A percentile compares a stretch with the other conserved stretches of the same genome.
These are phyloP conservation scores for Pseudopithomyces chartarum DNA, from an alignment of 2,329 filamentous ascomycete species.

Conservation along the genomic window DNA sequence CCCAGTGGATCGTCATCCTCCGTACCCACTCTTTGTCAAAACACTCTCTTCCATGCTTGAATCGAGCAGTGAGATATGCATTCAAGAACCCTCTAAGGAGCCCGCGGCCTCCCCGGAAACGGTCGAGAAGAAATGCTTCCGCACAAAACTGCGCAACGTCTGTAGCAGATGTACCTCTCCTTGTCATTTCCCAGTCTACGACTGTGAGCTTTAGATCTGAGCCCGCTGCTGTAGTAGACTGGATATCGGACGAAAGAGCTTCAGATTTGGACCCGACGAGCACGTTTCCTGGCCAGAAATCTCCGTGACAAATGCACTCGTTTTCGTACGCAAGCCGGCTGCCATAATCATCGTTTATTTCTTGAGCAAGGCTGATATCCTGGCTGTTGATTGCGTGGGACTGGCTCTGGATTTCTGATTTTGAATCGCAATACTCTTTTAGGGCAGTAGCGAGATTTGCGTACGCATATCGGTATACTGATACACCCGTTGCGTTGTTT, in stretches of 20 bases:
- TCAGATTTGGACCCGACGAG: conserved; percentile 23
- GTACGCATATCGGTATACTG: conserved; percentile 39
- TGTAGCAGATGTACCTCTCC: conserved; percentile 41
- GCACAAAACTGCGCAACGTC: conserved; percentile 47
- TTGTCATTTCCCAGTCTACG: conserved; percentile 45
- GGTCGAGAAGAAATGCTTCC: conserved; percentile 44
- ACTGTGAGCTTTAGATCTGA: conserved; percentile 28
- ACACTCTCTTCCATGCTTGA: neutral
- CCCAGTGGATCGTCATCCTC: conserved; percentile 41
- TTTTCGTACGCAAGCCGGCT: conserved; percentile 30
- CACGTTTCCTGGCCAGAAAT: conserved; percentile 48
- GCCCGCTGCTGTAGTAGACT: neutral
- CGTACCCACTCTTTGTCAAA: conserved; percentile 27
- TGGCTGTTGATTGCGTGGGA: neutral
- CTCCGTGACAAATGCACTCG: conserved; percentile 44
- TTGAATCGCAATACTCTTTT: conserved; percentile 6
- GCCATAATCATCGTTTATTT: conserved; percentile 36
- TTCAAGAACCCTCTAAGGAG: conserved; percentile 34
- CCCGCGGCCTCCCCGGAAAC: conserved; percentile 34
- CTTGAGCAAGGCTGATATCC: conserved; percentile 26
- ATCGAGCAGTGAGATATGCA: conserved; percentile 23
- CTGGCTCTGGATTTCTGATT: neutral
- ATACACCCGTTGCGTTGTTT: conserved; percentile 36
- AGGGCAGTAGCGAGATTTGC: conserved; percentile 29
- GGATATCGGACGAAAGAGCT: neutral